Base-by-base conservation (phyloP, 2,329 filamentous ascomycete genomes). In the Aspergillus tubingensis region DNA sequence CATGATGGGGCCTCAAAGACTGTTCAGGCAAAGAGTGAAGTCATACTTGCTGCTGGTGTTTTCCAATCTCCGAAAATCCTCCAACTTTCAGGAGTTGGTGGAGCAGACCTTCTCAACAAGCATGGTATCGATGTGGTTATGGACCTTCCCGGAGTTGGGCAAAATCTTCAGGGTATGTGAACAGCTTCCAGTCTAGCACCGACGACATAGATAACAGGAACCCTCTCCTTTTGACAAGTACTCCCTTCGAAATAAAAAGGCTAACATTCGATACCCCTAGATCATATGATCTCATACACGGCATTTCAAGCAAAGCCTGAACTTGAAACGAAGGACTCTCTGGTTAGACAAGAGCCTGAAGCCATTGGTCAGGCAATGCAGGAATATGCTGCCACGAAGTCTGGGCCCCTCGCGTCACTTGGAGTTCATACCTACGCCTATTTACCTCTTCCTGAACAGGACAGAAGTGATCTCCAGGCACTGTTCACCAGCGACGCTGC, bases 31-130 rank as follows among this genome's bases (percentile, higher is more conserved):
- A 57, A 38, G 44, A 50, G 21, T 19, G 54, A 57, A 57, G 54
- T 57, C 41, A 43, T 57, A 50, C 44, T 57, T 30, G 44, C 54
- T 17, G 54, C 54, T 57, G 44, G 54, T 4, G 54, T 21, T 23
- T 41, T 57, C 23, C 64, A 81, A 76, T 15, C 81, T 75, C 19
- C 70, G 2, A 76, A 82, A 57, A 72, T 84, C 10, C 74, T 85
- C 2, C 78, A 83, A 63, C 72, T 81, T 10, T 83, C 80, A 36
- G 82, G 82, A 4, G 76, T 84, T 23, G 82, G 82, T 0, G 70
- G 74, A 10, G 63, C 67, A 8, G 64, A 68, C 10, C 65, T 81
- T 2, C 67, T 85, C 13, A 61, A 73, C 0, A 67, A 68, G 13
- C 70, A 79, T 30, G 70, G 70, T 1, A 81, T 85, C 13, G 63